Evolutionary conservation across 1,284 basidiomycete species (phyloP).

Genomic region (Cryptococcus wingfieldii): DNA sequence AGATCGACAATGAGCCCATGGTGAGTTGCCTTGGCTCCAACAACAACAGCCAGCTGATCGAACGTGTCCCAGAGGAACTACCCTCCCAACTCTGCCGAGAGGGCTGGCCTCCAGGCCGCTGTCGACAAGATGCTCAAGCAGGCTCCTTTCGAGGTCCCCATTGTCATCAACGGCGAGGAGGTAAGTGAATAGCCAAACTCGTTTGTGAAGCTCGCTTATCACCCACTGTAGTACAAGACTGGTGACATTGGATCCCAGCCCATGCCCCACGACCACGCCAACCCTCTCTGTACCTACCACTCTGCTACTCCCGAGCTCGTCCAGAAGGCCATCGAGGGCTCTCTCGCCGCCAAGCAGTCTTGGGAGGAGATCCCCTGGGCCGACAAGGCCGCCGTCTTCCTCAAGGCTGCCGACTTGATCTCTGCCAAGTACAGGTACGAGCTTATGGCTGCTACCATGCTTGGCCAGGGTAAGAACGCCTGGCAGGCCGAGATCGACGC

Average conservation of each 20-base stretch:
- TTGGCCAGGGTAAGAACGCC: conserved; percentile 97
- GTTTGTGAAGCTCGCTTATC: neutral
- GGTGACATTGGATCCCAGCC: conserved; percentile 73
- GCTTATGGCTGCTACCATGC: conserved; percentile 92
- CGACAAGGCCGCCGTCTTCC: conserved; percentile 94
- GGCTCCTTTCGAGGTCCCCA: conserved; percentile 85
- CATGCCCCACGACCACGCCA: conserved; percentile 77
- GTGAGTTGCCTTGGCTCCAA: conserved; percentile 51
- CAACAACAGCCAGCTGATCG: conserved; percentile 1
- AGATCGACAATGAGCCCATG: conserved; percentile 87
- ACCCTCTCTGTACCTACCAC: conserved; percentile 79
- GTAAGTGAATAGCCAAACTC: conserved; percentile 52
- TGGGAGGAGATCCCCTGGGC: conserved; percentile 96
- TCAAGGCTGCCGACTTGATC: conserved; percentile 92
- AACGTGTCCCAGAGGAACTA: conserved; percentile 52
- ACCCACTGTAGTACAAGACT: conserved; percentile 66
- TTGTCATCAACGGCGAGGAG: conserved; percentile 83
- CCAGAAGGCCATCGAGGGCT: conserved; percentile 76
- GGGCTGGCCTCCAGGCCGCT: conserved; percentile 69
- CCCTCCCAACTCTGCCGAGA: conserved; percentile 73
- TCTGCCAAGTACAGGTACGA: conserved; percentile 92
- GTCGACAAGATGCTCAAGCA: conserved; percentile 74
- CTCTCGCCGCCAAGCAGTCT: conserved; percentile 74
- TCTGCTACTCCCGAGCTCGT: conserved; percentile 78
- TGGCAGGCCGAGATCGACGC: conserved; percentile 99